Evolutionary conservation across 768 basidiomycete species (phyloP).

Genomic region (Xerocomellus chrysenteron): DNA sequence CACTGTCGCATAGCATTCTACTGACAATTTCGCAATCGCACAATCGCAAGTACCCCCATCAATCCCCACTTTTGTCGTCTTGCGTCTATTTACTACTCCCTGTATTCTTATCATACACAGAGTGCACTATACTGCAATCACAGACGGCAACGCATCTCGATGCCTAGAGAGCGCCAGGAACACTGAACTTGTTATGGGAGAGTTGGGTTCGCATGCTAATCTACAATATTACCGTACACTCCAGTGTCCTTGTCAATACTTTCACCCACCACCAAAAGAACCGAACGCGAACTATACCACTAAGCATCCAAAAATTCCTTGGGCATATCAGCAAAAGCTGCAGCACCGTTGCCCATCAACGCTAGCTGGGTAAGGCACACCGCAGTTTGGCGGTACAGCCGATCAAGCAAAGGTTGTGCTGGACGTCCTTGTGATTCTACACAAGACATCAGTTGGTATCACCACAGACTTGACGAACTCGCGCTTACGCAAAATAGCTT

Average conservation of each 20-base stretch:
- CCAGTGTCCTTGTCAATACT: conserved; percentile 6
- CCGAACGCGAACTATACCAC: neutral
- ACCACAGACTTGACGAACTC: neutral
- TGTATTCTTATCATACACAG: conserved; percentile 32
- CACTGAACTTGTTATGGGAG: conserved; percentile 1
- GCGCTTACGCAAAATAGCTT: conserved; percentile 74
- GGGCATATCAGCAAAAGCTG: conserved; percentile 78
- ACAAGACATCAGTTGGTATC: conserved; percentile 3
- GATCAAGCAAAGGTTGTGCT: conserved; percentile 68
- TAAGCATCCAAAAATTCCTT: conserved; percentile 65
- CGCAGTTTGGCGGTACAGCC: conserved; percentile 71
- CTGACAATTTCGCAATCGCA: conserved; percentile 9
- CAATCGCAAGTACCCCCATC: conserved; percentile 11
- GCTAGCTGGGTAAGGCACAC: conserved; percentile 72
- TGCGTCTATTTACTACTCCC: neutral
- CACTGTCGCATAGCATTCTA: conserved; percentile 44
- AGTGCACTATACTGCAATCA: conserved; percentile 8
- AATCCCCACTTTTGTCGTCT: conserved; percentile 1
- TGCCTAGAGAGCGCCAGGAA: neutral
- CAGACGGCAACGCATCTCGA: neutral
- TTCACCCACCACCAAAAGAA: conserved; percentile 3
- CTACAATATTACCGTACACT: conserved; percentile 19
- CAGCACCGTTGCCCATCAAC: conserved; percentile 66
- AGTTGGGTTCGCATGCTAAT: conserved; percentile 10
- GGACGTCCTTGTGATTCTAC: conserved; percentile 80